A percentile compares a stretch with the other conserved stretches of the same genome.
Conservation (phyloP, 1,284 basidiomycete genomes). For the Tylopilus sp. region DNA sequence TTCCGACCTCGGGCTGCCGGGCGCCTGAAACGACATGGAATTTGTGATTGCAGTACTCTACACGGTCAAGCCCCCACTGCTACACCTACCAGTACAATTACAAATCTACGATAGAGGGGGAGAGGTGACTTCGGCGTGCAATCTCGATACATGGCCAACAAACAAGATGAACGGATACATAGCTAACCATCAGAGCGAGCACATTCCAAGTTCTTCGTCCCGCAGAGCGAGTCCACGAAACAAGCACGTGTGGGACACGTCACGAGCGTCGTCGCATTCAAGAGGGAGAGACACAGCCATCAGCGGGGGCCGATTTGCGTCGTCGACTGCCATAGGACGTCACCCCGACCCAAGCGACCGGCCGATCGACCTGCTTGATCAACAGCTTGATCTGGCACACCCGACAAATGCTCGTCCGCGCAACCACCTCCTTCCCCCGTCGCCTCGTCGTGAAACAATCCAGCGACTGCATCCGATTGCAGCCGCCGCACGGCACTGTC, state of each 20-base stretch:
- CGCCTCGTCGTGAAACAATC: conserved; percentile 22
- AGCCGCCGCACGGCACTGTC: conserved; percentile 24
- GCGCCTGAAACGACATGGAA: too few relatives aligned
- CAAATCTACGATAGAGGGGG: too few relatives aligned
- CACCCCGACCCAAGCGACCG: conserved; percentile 22
- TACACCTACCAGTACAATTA: too few relatives aligned
- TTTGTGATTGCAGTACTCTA: too few relatives aligned
- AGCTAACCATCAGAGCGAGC: background rate
- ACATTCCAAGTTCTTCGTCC: conserved; percentile 5
- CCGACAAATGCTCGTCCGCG: conserved; percentile 27
- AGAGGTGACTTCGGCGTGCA: background rate
- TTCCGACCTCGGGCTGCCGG: too few relatives aligned
- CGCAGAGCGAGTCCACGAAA: background rate
- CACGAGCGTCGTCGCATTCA: background rate
- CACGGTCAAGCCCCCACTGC: too few relatives aligned
- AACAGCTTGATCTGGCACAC: conserved; percentile 34
- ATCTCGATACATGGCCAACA: background rate
- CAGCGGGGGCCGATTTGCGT: conserved; percentile 1
- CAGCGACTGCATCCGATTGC: conserved; percentile 28
- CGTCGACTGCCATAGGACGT: conserved; percentile 13
- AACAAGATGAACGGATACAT: conserved; percentile 3
- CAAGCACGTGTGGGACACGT: background rate
- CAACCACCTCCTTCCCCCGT: conserved; percentile 17
- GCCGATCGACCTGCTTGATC: conserved; percentile 21
- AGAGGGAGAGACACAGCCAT: background rate